phyloP scores from a whole-genome alignment of 352 stramenopile genomes.

The Globisporangium camurandrum region DNA sequence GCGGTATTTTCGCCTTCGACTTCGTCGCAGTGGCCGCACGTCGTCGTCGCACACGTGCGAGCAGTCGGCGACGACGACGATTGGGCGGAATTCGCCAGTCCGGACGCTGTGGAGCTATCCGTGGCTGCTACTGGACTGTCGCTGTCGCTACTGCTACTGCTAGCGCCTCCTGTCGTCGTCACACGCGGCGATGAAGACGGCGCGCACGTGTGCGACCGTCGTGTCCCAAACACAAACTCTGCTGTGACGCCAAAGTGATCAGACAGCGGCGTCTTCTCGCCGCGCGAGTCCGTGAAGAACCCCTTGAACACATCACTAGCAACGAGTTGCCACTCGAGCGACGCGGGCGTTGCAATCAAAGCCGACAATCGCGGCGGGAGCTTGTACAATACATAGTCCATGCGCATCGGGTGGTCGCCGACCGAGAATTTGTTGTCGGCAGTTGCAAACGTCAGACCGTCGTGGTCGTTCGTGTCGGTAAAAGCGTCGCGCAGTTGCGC shows the following conservation, averaged over 20 bases:
- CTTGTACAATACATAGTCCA: slow-evolving; percentile 83
- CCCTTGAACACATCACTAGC: slow-evolving; percentile 67
- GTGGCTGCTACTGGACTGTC: slow-evolving; percentile 19
- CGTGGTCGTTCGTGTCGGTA: slow-evolving; percentile 53
- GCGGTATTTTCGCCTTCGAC: slow-evolving; percentile 13
- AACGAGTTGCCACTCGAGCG: slow-evolving; percentile 34
- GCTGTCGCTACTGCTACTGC: slow-evolving; percentile 17
- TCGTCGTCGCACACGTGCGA: slow-evolving; percentile 27
- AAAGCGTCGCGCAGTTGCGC: slow-evolving; percentile 57
- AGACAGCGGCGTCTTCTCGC: slow-evolving; percentile 59
- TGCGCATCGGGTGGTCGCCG: slow-evolving; percentile 75
- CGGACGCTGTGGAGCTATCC: slow-evolving; percentile 7
- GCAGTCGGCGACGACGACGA: background rate
- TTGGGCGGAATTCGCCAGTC: slow-evolving; percentile 4
- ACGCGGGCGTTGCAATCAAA: slow-evolving; percentile 7
- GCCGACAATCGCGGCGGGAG: too few relatives aligned
- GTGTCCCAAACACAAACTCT: slow-evolving; percentile 46
- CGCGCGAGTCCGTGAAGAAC: slow-evolving; percentile 58
- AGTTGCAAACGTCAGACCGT: slow-evolving; percentile 66
- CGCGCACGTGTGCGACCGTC: slow-evolving; percentile 24
- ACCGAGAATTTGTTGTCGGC: slow-evolving; percentile 79
- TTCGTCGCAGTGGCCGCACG: slow-evolving; percentile 37
- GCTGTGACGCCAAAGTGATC: slow-evolving; percentile 76
- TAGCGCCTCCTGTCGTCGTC: too few relatives aligned
- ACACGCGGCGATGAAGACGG: too few relatives aligned